Evolutionary conservation across 495 filamentous ascomycete species (phyloP).

Genomic region (Xylaria flabelliformis): DNA sequence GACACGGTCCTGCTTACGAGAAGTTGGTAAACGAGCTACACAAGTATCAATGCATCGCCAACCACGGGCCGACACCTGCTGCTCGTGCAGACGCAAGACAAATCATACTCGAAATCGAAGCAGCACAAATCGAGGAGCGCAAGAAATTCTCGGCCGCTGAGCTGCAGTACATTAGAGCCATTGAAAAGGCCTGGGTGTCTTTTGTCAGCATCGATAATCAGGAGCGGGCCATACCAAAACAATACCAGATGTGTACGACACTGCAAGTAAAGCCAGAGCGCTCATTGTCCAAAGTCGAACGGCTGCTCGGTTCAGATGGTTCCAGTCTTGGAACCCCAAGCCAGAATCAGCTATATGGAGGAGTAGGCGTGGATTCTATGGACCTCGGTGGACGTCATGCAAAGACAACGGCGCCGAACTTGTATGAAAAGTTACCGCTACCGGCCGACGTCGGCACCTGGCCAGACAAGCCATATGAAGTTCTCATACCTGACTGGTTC

Average conservation of each 20-base stretch:
- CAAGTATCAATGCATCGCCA: neutral
- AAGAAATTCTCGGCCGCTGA: conserved; percentile 12
- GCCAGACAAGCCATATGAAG: neutral
- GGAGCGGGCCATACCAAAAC: conserved; percentile 22
- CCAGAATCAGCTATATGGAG: conserved; percentile 5
- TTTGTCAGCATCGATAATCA: conserved; percentile 27
- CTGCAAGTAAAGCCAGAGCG: neutral
- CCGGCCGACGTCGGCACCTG: neutral
- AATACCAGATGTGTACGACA: conserved; percentile 10
- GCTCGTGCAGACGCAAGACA: conserved; percentile 14
- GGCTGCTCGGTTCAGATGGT: conserved; percentile 26
- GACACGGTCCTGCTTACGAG: conserved; percentile 4
- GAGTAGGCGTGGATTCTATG: neutral
- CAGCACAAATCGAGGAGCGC: neutral
- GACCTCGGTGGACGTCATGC: neutral
- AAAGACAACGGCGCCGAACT: neutral
- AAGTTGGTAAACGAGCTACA: conserved; percentile 3
- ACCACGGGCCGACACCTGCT: neutral
- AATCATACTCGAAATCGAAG: conserved; percentile 3
- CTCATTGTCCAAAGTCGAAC: conserved; percentile 26
- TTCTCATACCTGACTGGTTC: conserved; percentile 45
- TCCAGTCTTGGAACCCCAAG: neutral
- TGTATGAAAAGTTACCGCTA: neutral
- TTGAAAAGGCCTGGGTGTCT: conserved; percentile 25
- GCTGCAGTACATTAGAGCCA: conserved; percentile 23